Conservation (phyloP, 805 yeast species). For the Zygosaccharomyces rouxii region DNA sequence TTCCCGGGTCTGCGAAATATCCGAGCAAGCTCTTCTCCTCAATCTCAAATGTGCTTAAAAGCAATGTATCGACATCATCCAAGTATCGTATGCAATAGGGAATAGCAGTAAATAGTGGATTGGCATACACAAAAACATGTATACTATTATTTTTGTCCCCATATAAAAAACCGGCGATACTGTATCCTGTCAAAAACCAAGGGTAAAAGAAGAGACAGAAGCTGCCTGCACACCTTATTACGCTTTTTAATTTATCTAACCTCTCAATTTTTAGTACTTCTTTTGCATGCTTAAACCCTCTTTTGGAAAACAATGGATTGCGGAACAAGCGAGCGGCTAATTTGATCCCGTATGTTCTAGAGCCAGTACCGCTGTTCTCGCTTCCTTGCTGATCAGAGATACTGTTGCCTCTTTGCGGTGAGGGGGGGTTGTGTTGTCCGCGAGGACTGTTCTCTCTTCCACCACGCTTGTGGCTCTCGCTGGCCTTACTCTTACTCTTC, state of each 20-base stretch:
- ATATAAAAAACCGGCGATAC: neutral
- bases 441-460: neutral
- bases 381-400: neutral
- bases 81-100: neutral
- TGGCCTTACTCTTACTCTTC: neutral
- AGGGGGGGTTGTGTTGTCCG: neutral
- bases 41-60: constrained; percentile 2
- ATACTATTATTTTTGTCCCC: neutral
- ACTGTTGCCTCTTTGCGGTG: neutral
- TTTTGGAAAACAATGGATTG: neutral
- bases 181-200: neutral
- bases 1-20: neutral
- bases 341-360: neutral
- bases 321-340: neutral
- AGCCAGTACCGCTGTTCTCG: neutral
- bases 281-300: neutral
- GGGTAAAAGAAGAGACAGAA: neutral
- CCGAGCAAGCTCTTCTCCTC: neutral
- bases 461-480: neutral
- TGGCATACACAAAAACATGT: neutral
- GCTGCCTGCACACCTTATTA: neutral
- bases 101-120: neutral
- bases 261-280: neutral
- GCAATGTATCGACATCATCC: constrained; percentile 4
- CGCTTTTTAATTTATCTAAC: neutral